Conservation (phyloP, 1,284 basidiomycete genomes). For the Papiliotrema terrestris region DNA sequence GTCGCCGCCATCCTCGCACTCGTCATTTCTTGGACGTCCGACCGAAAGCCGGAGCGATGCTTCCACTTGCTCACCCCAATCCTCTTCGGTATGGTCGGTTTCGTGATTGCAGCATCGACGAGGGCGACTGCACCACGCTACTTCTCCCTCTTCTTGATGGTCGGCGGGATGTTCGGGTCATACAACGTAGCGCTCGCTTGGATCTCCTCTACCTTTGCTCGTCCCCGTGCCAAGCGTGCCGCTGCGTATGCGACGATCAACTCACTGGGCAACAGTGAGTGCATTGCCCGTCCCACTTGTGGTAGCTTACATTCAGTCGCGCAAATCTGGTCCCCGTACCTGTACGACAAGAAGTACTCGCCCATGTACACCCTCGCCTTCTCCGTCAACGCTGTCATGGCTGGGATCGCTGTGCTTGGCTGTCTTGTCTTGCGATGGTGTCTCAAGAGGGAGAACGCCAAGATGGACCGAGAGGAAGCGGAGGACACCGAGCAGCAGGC, state of each 20-base stretch:
- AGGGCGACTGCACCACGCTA: slow-evolving; percentile 30
- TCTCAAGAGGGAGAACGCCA: slow-evolving; percentile 24
- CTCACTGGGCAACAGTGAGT: slow-evolving; percentile 25
- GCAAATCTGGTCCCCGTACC: slow-evolving; percentile 37
- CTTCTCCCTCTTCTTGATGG: slow-evolving; percentile 38
- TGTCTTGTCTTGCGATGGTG: slow-evolving; percentile 26
- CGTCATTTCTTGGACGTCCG: slow-evolving; percentile 27
- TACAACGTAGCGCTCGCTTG: slow-evolving; percentile 37
- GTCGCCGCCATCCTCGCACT: slow-evolving; percentile 33
- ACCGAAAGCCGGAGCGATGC: slow-evolving; percentile 32
- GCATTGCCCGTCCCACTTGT: neutral
- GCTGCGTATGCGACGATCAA: slow-evolving; percentile 40
- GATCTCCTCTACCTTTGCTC: slow-evolving; percentile 34
- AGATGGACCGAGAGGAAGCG: slow-evolving; percentile 19
- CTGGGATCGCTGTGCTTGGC: slow-evolving; percentile 19
- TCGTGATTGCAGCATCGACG: slow-evolving; percentile 31
- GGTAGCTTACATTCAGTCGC: slow-evolving; percentile 20
- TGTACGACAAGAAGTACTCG: slow-evolving; percentile 25
- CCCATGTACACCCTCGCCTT: slow-evolving; percentile 35
- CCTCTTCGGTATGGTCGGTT: slow-evolving; percentile 38
- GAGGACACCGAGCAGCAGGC: slow-evolving; percentile 1
- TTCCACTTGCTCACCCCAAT: slow-evolving; percentile 47
- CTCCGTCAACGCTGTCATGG: slow-evolving; percentile 27
- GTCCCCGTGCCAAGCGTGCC: slow-evolving; percentile 36
- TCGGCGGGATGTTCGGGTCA: slow-evolving; percentile 25